Percentiles rank a stretch among this genome's conserved stretches.
Evolutionary conservation across 1,284 basidiomycete genomes (phyloP).

Genomic region (Phellinidium pouzarii): DNA sequence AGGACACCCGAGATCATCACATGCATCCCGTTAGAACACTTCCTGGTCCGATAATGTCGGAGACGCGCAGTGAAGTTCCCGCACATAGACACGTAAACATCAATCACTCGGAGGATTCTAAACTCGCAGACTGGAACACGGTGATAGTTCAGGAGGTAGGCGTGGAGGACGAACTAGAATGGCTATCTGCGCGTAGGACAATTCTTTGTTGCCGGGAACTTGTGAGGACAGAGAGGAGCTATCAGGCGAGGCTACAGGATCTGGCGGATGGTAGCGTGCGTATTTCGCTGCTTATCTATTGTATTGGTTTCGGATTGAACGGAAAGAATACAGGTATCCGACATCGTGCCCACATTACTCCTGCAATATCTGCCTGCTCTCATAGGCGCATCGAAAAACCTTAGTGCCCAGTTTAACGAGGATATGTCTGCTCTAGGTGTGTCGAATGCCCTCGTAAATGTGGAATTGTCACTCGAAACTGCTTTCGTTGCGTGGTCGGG

Average conservation of each 20-base stretch:
- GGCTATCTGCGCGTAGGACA: slow-evolving; percentile 49
- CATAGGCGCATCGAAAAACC: slow-evolving; percentile 38
- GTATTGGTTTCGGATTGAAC: neutral
- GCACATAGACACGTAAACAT: slow-evolving; percentile 1
- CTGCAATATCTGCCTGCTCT: slow-evolving; percentile 44
- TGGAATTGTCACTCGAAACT: slow-evolving; percentile 45
- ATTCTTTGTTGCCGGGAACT: slow-evolving; percentile 57
- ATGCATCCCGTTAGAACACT: slow-evolving; percentile 1
- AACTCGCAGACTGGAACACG: slow-evolving; percentile 11
- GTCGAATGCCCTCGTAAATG: slow-evolving; percentile 48
- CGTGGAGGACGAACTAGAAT: slow-evolving; percentile 30
- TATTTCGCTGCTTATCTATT: slow-evolving; percentile 10
- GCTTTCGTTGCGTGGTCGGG: slow-evolving; percentile 58
- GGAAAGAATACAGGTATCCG: slow-evolving; percentile 27
- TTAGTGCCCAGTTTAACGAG: slow-evolving; percentile 43
- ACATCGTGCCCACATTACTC: slow-evolving; percentile 48
- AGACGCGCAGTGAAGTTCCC: slow-evolving; percentile 21
- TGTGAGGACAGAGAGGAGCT: slow-evolving; percentile 58
- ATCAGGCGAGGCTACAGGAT: slow-evolving; percentile 43
- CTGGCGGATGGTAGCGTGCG: slow-evolving; percentile 38
- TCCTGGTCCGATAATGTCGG: slow-evolving; percentile 24
- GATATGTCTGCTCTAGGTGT: slow-evolving; percentile 59
- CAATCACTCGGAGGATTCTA: neutral
- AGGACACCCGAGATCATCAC: neutral
- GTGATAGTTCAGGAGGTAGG: slow-evolving; percentile 5